Conservation (phyloP, 2,329 filamentous ascomycete genomes). For the Mariannaea elegans region DNA sequence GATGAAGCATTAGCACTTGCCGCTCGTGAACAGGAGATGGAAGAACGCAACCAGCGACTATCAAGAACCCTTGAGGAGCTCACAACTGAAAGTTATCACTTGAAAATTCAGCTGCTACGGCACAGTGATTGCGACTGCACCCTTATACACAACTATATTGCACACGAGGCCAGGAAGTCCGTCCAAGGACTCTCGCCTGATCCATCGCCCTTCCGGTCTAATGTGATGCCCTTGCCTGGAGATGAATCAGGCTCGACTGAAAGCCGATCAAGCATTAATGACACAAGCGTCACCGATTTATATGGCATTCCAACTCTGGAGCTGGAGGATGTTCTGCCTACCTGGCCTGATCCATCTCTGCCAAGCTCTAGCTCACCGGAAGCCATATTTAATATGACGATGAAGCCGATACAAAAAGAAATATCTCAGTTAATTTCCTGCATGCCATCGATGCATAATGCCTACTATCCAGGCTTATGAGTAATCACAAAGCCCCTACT, state of each 20-base stretch:
- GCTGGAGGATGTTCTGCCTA: conserved; percentile 29
- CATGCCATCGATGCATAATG: background rate
- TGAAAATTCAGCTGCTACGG: conserved; percentile 43
- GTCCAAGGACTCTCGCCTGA: conserved; percentile 35
- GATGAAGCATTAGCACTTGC: conserved; percentile 43
- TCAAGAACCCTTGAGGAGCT: conserved; percentile 38
- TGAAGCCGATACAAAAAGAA: conserved; percentile 27
- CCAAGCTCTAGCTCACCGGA: conserved; percentile 30
- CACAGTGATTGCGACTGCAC: conserved; percentile 44
- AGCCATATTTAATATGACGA: conserved; percentile 36
- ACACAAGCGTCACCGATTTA: conserved; percentile 37
- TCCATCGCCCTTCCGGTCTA: conserved; percentile 26
- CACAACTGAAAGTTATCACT: conserved; percentile 40
- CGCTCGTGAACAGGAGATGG: conserved; percentile 39
- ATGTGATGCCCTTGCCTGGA: conserved; percentile 22
- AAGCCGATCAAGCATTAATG: conserved; percentile 38
- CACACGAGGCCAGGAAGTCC: conserved; percentile 40
- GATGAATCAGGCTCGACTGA: conserved; percentile 34
- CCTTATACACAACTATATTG: conserved; percentile 45
- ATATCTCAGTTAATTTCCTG: conserved; percentile 6
- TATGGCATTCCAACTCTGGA: conserved; percentile 34
- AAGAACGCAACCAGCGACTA: conserved; percentile 43
- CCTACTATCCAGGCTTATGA: conserved; percentile 4
- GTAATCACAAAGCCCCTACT: background rate
- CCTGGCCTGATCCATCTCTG: conserved; percentile 34